Base-by-base conservation (phyloP, 192 early-diverging fungal species). In the Entophlyctis helioformis region DNA sequence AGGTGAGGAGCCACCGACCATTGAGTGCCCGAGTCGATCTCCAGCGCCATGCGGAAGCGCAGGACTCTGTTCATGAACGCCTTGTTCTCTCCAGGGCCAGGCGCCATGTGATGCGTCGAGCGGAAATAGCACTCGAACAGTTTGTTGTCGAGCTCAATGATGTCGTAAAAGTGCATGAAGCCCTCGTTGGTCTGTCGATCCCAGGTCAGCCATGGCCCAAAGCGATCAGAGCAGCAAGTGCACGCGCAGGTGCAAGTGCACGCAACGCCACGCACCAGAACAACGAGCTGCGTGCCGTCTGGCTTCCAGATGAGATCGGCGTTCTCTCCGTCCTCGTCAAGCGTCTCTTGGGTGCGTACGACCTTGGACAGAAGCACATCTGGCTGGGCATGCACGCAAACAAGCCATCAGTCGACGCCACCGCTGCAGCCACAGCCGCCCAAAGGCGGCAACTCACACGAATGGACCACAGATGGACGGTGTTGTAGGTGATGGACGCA, bases 241-340 rank as follows among this genome's bases (percentile, higher is more conserved):
- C 6, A 31, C 29, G 4, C 11, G 29, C n/a, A 47, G 34, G 38
- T 4, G 16, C 20, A 42, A 19, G 34, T 13, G 24, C n/a, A n/a
- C n/a, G n/a, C n/a, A n/a, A n/a, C n/a, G 23, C 25, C 2, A 54
- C 56, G 47, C 69, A 86, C 84, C 42, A 82, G 57, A 27, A 86
- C 72, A 19, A 82, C 74, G 25, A 89, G 44, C 36, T 64, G 42
- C 20, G 63, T 63, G 19, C 64, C 69, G 44, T 86, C 81, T 9
- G 77, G 83, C 32, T 80, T 84, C 84, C 84, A 89, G 39, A 86
- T 57, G 6, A 84, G 56, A 25, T 70, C 64, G 16, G 55, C 36
- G 60, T 89, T 89, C 29, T 74, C 70, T 7, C 86, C 86, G 69
- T 84, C 82, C 37, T 86, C 79, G 38, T 66, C 37, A 8, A 89